Base-by-base conservation (phyloP, 352 stramenopile genomes). In the Phytophthora colocasiae region DNA sequence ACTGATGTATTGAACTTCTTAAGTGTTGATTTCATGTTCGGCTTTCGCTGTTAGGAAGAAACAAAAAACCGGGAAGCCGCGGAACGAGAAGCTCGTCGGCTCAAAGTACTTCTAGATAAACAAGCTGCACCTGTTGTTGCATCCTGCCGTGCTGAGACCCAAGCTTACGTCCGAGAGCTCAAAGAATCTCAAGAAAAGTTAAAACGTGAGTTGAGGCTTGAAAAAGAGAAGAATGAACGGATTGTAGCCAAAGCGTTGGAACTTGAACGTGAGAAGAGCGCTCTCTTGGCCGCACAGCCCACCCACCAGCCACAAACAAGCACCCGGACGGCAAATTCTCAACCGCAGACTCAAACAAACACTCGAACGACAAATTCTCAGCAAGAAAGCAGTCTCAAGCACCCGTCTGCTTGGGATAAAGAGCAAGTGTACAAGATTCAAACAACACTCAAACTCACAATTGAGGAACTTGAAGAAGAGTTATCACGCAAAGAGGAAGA, bases 381-480 rank as follows among this genome's bases (percentile, higher is more conserved):
- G 46, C 50, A 67, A 38, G 54, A 69, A 5, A 22, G 43, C 34
- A 52, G 32, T 24, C 40, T 24, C 3, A 67, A 57, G 31, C 63
- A 55, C 5, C 75, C 83, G 9, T 54, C 65, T 15, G 63, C 77
- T 10, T 95, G 84, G 86, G 87, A 91, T 72, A 83, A 85, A 26
- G 80, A 95, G 54, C 85, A 93, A 47, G 57, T 77, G 4, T 61
- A 77, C 2, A 92, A 91, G 52, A 93, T 95, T 49, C 80, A 93
- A 22, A 59, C 77, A 10, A 93, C 87, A 10, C 57, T 95, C 17
- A 79, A 78, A 41, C 74, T 78, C 40, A 93, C 87, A 1, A 91
- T 95, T 27, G 71, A 89, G 10, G 87, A 95, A 50, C 78, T 95
- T 2, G 83, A 95, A 50, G 80, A 93, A n/a, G 87, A 93, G 29